Conservation (phyloP, 2,329 filamentous ascomycete genomes). For the Paecilomyces variotii region DNA sequence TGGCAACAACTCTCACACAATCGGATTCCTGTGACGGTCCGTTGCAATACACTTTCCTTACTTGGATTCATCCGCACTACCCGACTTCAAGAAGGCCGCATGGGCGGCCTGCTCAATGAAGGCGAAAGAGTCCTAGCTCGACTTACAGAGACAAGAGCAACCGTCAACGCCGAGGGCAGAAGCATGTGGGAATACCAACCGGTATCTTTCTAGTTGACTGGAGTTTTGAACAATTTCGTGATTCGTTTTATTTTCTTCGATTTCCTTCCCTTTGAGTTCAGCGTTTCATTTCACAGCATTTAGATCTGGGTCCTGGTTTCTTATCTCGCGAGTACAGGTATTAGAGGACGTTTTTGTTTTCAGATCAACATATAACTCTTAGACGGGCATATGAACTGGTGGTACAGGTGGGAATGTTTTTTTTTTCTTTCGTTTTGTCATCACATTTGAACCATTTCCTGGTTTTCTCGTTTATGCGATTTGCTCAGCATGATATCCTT, state of each 20-base stretch:
- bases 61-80: constrained; percentile 21
- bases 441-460: background rate
- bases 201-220: background rate
- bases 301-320: background rate
- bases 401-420: background rate
- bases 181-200: constrained; percentile 17
- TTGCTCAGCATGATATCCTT: background rate
- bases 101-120: constrained; percentile 29
- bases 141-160: constrained; percentile 14
- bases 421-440: background rate
- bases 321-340: background rate
- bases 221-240: background rate
- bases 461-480: background rate
- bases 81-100: constrained; percentile 13
- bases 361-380: background rate
- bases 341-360: background rate
- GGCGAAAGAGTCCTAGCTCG: constrained; percentile 23
- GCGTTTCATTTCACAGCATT: background rate
- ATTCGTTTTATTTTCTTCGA: background rate
- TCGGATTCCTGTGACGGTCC: constrained; percentile 10
- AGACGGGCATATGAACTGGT: background rate
- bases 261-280: background rate
- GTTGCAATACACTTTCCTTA: constrained; percentile 18
- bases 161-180: constrained; percentile 9
- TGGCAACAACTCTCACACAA: constrained; percentile 9